Evolutionary conservation across 2,329 filamentous ascomycete species (phyloP).

Genomic region (Ilyonectria sp.): DNA sequence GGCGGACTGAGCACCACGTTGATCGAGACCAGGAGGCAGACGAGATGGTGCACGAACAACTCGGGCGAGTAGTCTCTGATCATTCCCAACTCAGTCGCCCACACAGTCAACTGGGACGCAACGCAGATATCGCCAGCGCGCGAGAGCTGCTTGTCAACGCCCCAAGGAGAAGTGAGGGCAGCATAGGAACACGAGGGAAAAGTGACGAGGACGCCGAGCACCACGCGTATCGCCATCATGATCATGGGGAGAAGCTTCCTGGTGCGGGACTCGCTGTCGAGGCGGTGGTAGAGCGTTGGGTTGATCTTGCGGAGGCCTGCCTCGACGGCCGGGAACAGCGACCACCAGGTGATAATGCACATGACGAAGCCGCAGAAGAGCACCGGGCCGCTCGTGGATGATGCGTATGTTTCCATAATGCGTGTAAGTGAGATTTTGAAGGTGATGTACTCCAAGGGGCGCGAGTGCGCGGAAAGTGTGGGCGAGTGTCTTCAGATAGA

Average conservation of each 20-base stretch:
- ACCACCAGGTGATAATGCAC: slow-evolving; percentile 42
- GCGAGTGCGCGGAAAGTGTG: neutral
- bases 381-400: slow-evolving; percentile 18
- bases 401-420: neutral
- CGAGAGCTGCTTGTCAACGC: slow-evolving; percentile 38
- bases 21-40: slow-evolving; percentile 41
- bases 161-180: slow-evolving; percentile 40
- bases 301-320: slow-evolving; percentile 26
- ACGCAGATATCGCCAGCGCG: slow-evolving; percentile 42
- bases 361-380: slow-evolving; percentile 40
- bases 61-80: slow-evolving; percentile 36
- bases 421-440: neutral
- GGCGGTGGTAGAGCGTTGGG: slow-evolving; percentile 33
- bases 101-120: slow-evolving; percentile 43
- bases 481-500: neutral
- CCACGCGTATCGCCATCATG: slow-evolving; percentile 34
- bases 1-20: slow-evolving; percentile 42
- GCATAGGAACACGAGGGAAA: slow-evolving; percentile 33
- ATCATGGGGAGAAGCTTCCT: slow-evolving; percentile 39
- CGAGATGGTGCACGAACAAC: slow-evolving; percentile 45
- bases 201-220: slow-evolving; percentile 33
- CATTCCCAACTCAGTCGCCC: slow-evolving; percentile 41
- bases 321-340: slow-evolving; percentile 30
- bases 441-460: neutral
- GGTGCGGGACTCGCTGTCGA: slow-evolving; percentile 29